Evolutionary conservation across 805 yeast genomes (phyloP).

Genomic region (Kazachstania martiniae): DNA sequence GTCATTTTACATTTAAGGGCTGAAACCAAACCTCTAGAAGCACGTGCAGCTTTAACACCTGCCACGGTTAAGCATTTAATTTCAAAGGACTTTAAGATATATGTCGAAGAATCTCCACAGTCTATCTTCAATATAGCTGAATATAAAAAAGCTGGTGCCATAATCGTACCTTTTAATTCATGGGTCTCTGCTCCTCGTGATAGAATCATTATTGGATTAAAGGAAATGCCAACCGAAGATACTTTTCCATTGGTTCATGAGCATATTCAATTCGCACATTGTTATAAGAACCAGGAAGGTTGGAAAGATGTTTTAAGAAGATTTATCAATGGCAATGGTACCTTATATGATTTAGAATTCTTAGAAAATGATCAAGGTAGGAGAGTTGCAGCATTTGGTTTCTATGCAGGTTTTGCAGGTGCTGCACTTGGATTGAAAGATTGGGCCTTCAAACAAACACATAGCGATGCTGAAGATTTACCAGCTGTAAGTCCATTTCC

Average conservation of each 20-base stretch:
- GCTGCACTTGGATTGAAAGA: slow-evolving; percentile 93
- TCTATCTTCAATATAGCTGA: slow-evolving; percentile 71
- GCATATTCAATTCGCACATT: slow-evolving; percentile 97
- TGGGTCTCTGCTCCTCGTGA: slow-evolving; percentile 90
- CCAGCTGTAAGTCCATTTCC: slow-evolving; percentile 77
- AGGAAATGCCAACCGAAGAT: slow-evolving; percentile 86
- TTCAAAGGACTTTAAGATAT: slow-evolving; percentile 80
- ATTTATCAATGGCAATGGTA: slow-evolving; percentile 87
- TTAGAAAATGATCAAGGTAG: slow-evolving; percentile 90
- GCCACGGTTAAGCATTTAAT: slow-evolving; percentile 72
- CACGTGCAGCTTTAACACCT: slow-evolving; percentile 95
- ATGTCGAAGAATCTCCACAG: slow-evolving; percentile 79
- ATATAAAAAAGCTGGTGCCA: slow-evolving; percentile 72
- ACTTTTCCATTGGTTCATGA: slow-evolving; percentile 88
- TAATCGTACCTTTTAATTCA: slow-evolving; percentile 83
- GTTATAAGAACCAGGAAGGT: slow-evolving; percentile 95
- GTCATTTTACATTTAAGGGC: slow-evolving; percentile 86
- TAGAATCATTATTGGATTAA: slow-evolving; percentile 83
- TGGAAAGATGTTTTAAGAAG: slow-evolving; percentile 87
- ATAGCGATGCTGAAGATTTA: slow-evolving; percentile 54
- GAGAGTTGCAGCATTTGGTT: slow-evolving; percentile 99
- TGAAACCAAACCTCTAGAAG: slow-evolving; percentile 94
- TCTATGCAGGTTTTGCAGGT: slow-evolving; percentile 99
- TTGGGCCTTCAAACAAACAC: slow-evolving; percentile 86
- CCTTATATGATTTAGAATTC: slow-evolving; percentile 87